phyloP scores from a whole-genome alignment of 1,284 basidiomycete species.

The Moesziomyces sp. region DNA sequence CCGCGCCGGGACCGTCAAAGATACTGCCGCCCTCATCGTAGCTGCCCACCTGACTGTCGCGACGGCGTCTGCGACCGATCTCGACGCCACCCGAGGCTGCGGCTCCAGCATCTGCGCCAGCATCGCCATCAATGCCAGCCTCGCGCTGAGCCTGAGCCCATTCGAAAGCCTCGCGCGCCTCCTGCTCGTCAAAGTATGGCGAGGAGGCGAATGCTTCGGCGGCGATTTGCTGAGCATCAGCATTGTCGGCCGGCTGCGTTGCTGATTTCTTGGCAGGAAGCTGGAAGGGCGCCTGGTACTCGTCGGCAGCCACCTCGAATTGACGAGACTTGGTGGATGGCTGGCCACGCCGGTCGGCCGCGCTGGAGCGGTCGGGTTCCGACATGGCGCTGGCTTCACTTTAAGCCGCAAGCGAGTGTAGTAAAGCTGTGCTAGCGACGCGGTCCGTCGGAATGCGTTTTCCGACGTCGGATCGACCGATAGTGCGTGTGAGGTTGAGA shows the following conservation, averaged over 20 bases:
- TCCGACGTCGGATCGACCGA: not conserved
- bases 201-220: constrained; percentile 36
- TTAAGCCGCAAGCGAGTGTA: not conserved
- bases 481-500: not conserved
- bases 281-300: constrained; percentile 64
- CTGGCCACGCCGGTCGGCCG: constrained; percentile 13
- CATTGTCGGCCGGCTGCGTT: not conserved
- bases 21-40: constrained; percentile 63
- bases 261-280: constrained; percentile 22
- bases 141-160: constrained; percentile 46
- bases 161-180: constrained; percentile 56
- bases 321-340: constrained; percentile 30
- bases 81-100: constrained; percentile 9
- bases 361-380: constrained; percentile 19
- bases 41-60: constrained; percentile 65
- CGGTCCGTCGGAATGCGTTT: not conserved
- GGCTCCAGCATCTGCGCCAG: not conserved
- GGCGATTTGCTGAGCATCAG: not conserved
- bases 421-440: not conserved
- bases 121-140: constrained; percentile 8
- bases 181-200: constrained; percentile 65
- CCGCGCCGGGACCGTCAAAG: constrained; percentile 65
- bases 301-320: constrained; percentile 56
- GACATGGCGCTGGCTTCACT: constrained; percentile 9
- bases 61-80: constrained; percentile 38